Evolutionary conservation across 352 stramenopile species (phyloP).

Genomic region (Pseudoperonospora humuli): DNA sequence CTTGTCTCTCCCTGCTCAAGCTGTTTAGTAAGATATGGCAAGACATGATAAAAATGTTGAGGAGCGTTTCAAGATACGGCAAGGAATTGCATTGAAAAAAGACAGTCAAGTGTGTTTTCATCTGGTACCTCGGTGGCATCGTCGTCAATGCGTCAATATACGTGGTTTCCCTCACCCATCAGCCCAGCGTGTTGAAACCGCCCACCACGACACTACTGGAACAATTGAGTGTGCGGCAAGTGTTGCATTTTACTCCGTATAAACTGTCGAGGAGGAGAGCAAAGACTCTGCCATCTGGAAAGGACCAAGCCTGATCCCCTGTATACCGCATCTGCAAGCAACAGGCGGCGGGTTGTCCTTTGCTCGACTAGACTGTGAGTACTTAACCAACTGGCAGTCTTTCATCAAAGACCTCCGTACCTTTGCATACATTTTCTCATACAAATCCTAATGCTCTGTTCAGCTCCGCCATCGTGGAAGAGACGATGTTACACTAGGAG

Average conservation of each 20-base stretch:
- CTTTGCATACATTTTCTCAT: conserved; percentile 24
- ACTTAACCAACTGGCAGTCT: background rate
- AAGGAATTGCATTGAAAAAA: conserved; percentile 1
- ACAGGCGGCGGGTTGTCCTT: no score
- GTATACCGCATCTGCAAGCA: conserved; percentile 1
- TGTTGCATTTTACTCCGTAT: background rate
- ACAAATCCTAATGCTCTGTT: conserved; percentile 20
- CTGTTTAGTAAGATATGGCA: no score
- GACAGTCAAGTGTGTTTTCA: background rate
- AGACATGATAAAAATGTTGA: background rate
- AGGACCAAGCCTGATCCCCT: background rate
- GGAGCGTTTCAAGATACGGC: conserved; percentile 2
- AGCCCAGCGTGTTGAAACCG: conserved; percentile 12
- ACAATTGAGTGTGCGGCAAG: conserved; percentile 7
- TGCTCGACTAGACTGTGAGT: background rate
- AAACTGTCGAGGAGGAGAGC: background rate
- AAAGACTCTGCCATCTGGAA: conserved; percentile 11
- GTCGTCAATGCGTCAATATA: background rate
- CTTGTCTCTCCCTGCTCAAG: no score
- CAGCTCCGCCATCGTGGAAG: conserved; percentile 14
- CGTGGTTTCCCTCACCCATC: conserved; percentile 12
- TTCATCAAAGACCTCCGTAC: conserved; percentile 8
- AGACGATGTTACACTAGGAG: conserved; percentile 29
- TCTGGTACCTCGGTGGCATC: background rate
- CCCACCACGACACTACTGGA: background rate